Percentiles rank a stretch among this genome's conserved stretches.
Evolutionary conservation across 495 filamentous ascomycete genomes (phyloP).

Genomic region (Penicillium pulvis): DNA sequence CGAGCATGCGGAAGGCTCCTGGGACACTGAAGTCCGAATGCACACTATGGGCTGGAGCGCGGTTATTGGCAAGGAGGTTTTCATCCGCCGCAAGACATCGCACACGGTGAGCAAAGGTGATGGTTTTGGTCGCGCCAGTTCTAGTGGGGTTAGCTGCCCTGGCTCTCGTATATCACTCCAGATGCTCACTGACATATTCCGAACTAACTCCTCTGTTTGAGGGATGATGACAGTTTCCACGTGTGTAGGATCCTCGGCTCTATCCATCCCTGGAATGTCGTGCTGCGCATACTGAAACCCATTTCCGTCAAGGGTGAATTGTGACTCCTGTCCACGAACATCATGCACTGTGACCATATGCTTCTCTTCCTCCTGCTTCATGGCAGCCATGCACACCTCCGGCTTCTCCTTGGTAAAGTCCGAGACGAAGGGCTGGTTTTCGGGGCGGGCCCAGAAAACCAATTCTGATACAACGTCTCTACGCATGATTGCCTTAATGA

Average conservation of each 20-base stretch:
- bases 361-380: not conserved
- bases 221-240: slow-evolving; percentile 15
- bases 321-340: too few species aligned
- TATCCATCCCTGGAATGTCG: not conserved
- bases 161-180: not conserved
- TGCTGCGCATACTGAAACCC: not conserved
- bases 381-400: not conserved
- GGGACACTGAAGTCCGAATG: not conserved
- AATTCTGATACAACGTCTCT: not conserved
- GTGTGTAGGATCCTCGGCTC: not conserved
- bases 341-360: not conserved
- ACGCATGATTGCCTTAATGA: not conserved
- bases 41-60: not conserved
- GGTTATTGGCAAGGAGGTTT: not conserved
- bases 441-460: not conserved
- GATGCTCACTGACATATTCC: slow-evolving; percentile 13
- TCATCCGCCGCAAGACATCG: not conserved
- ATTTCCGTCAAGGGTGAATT: too few species aligned
- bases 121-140: not conserved
- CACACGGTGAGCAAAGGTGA: not conserved
- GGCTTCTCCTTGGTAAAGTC: not conserved
- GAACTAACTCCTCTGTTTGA: slow-evolving; percentile 16
- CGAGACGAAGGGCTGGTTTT: not conserved
- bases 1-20: not conserved
- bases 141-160: not conserved